Evolutionary conservation across 1,139 yeast species (phyloP).

Genomic region (Suhomyces bokatorum): DNA sequence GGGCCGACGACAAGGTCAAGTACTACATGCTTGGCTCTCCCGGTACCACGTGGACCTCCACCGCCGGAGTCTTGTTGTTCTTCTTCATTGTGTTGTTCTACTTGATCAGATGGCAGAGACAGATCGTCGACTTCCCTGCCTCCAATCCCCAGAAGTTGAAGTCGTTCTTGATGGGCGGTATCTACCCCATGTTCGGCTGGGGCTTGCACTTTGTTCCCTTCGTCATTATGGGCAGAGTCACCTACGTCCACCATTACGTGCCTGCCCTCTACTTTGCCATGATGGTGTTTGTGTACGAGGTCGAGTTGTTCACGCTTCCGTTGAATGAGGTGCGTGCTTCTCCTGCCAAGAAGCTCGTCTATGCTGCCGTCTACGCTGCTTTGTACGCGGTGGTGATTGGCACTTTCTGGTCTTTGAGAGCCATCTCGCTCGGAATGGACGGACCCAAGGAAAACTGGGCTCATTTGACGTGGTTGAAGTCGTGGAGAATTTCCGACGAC

Average conservation of each 20-base stretch:
- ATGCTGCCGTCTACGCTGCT: conserved; percentile 35
- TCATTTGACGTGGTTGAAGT: conserved; percentile 70
- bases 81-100: conserved; percentile 55
- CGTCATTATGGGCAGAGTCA: conserved; percentile 93
- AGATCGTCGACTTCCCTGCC: conserved; percentile 63
- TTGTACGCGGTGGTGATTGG: conserved; percentile 62
- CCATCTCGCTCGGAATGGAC: conserved; percentile 86
- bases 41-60: conserved; percentile 90
- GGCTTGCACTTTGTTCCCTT: conserved; percentile 89
- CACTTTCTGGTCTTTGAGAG: conserved; percentile 71
- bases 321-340: conserved; percentile 34
- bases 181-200: conserved; percentile 95
- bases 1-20: conserved; percentile 80
- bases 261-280: conserved; percentile 97
- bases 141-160: conserved; percentile 31
- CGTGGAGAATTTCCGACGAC: conserved; percentile 64
- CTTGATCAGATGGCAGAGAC: conserved; percentile 93
- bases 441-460: conserved; percentile 71
- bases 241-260: conserved; percentile 94
- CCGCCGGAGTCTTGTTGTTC: conserved; percentile 66
- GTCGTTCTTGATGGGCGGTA: conserved; percentile 69
- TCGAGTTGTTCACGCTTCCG: conserved; percentile 60
- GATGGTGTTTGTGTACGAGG: conserved; percentile 71
- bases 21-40: conserved; percentile 93
- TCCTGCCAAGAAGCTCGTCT: conserved; percentile 24